phyloP scores from a whole-genome alignment of 2,329 filamentous ascomycete species.

The Cladosporium sp. region DNA sequence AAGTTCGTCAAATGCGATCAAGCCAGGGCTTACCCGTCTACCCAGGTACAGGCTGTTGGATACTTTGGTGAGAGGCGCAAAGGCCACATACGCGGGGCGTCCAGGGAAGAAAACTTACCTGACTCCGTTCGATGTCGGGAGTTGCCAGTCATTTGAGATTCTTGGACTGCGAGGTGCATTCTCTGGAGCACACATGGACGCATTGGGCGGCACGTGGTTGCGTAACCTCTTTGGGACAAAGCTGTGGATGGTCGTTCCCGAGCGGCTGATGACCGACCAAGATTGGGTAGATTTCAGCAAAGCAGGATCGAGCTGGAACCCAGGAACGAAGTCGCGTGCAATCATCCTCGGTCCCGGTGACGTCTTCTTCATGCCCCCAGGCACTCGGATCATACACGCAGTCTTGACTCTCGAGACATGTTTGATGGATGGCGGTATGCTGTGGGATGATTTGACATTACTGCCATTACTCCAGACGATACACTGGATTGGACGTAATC shows the following conservation, averaged over 20 bases:
- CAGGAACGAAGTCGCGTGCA: background rate
- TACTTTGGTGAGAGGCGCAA: background rate
- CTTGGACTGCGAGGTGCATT: background rate
- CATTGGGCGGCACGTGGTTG: background rate
- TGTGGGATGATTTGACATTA: background rate
- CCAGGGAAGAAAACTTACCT: background rate
- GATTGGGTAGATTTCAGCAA: background rate
- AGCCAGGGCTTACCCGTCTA: background rate
- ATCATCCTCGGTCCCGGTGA: background rate
- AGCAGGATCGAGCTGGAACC: background rate
- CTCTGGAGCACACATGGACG: constrained; percentile 3
- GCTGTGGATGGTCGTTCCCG: constrained; percentile 2
- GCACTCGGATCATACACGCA: background rate
- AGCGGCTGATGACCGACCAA: background rate
- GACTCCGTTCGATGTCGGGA: background rate
- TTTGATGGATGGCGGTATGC: constrained; percentile 4
- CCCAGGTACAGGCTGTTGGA: background rate
- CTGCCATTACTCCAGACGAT: background rate
- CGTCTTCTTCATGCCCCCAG: background rate
- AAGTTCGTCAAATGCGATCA: background rate
- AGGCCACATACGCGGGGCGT: background rate
- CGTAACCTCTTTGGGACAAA: background rate
- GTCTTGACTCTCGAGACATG: background rate
- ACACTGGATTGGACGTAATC: background rate
- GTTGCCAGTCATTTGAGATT: background rate